Evolutionary conservation across 257 asterid species (phyloP), one percentile per base, ranked within the genome.

Genomic region (Hygrophila difformis): DNA sequence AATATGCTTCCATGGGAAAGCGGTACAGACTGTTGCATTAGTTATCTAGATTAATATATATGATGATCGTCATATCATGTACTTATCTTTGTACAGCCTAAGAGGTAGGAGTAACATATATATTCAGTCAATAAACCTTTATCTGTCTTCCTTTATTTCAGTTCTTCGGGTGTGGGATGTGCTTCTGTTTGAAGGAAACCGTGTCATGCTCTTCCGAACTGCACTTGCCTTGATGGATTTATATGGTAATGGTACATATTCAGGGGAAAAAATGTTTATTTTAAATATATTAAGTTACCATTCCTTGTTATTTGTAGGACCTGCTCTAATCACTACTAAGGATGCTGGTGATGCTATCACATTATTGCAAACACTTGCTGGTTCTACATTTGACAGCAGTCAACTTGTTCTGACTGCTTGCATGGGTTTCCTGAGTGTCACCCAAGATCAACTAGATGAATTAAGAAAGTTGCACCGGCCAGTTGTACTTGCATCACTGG

Each of bases 161-260:
- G 97, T 83, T 65, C 89, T 87, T 64, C 85, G 97, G 60, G 77
- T 87, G 59, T 87, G 97, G 97, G 97, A 87, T 68, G 97, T 87
- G 75, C 76, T 87, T 58, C 68, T 87, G 48, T 87, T 67, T 71
- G 97, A 87, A 76, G 97, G 97, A 57, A 87, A 75, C 59, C 97
- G 97, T 16, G 94, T 83, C 64, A 87, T 87, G 97, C 73, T 87
- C 51, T 87, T 87, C 59, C 87, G 93, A 60, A 82, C 93, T 55
- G 89, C 91, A 43, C 97, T 87, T 58, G 93, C 97, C 51, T 59
- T 87, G 66, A 73, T 87, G 97, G 97, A 87, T 53, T 69, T 87
- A 58, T 87, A 87, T 62, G 97, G 97, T 87, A 87, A 49, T 58
- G 50, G 50, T 21, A 20, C 54, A 26, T 14, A 9, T 52, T 16